Percentiles rank a stretch among this genome's conserved stretches.
Evolutionary conservation across 306 rosid genomes (phyloP).

Genomic region (Sechiopsis laciniata): DNA sequence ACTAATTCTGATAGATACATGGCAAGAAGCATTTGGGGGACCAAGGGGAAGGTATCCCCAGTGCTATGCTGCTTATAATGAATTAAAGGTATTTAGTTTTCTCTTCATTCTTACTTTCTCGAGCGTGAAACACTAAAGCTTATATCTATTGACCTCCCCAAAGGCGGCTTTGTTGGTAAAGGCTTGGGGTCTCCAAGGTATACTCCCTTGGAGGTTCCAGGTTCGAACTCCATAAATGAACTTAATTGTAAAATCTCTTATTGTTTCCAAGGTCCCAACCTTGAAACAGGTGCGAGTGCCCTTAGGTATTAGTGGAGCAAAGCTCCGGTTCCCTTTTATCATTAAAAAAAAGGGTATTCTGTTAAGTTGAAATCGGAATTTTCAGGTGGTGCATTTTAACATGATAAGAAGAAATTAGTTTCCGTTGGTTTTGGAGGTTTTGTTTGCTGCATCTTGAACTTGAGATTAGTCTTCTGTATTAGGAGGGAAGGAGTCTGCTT

Average conservation of each 20-base stretch:
- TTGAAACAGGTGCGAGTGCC: too few relatives aligned
- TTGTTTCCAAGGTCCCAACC: too few relatives aligned
- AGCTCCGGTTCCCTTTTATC: too few relatives aligned
- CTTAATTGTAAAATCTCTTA: too few relatives aligned
- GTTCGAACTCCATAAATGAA: too few relatives aligned
- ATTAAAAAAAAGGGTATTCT: too few relatives aligned
- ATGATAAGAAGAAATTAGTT: not conserved
- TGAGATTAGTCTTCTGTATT: not conserved
- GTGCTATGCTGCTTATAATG: constrained; percentile 79
- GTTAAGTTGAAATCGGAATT: not conserved
- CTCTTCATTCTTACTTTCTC: not conserved
- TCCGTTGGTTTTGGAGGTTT: not conserved
- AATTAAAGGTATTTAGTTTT: constrained; percentile 51
- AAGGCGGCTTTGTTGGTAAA: too few relatives aligned
- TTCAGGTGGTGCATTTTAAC: not conserved
- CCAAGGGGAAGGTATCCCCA: constrained; percentile 73
- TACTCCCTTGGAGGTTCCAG: too few relatives aligned
- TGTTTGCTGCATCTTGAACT: not conserved
- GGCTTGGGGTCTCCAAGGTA: too few relatives aligned
- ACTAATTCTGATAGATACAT: constrained; percentile 65
- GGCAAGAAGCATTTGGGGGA: constrained; percentile 99
- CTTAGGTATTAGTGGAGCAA: too few relatives aligned
- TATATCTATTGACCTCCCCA: not conserved
- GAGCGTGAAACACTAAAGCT: not conserved
- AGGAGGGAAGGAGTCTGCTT: not conserved